Evolutionary conservation across 2,329 filamentous ascomycete genomes (phyloP).

Genomic region (Cercospora brassicicola): DNA sequence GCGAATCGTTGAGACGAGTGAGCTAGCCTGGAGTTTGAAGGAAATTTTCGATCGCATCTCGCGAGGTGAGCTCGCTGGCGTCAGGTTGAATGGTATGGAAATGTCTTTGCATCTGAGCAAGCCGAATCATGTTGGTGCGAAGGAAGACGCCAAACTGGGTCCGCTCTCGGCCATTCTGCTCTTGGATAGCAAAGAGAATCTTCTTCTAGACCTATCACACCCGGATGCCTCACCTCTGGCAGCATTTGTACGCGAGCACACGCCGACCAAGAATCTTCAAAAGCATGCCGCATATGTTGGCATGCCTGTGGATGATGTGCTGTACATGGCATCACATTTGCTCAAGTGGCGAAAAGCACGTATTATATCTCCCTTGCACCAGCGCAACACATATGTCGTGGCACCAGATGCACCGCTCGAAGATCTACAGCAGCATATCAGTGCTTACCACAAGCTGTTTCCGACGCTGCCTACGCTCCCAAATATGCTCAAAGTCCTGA

Average conservation of each 20-base stretch:
- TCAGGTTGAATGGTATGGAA: constrained; percentile 68
- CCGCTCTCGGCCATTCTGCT: constrained; percentile 86
- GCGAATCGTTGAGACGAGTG: constrained; percentile 32
- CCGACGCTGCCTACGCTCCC: constrained; percentile 79
- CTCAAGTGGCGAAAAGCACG: constrained; percentile 95
- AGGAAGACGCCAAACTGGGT: constrained; percentile 12
- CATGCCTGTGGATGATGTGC: constrained; percentile 76
- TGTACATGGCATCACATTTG: constrained; percentile 85
- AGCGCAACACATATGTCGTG: constrained; percentile 85
- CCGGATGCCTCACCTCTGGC: constrained; percentile 75
- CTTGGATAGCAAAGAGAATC: constrained; percentile 76
- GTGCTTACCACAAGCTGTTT: constrained; percentile 74
- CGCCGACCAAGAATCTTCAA: constrained; percentile 65
- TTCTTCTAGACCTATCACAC: constrained; percentile 70
- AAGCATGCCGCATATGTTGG: constrained; percentile 70
- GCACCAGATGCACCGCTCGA: constrained; percentile 83
- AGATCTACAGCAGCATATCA: constrained; percentile 66
- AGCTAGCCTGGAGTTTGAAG: constrained; percentile 37
- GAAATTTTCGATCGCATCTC: constrained; percentile 32
- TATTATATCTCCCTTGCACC: constrained; percentile 85
- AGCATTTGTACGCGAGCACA: constrained; percentile 64
- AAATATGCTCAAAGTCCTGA: constrained; percentile 83
- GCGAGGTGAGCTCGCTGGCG: constrained; percentile 25
- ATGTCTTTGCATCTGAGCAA: constrained; percentile 63
- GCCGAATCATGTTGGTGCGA: neutral